A percentile compares a stretch with the other conserved stretches of the same genome.
phyloP scores from a whole-genome alignment of 768 basidiomycete genomes.

The Auriscalpium orientale region DNA sequence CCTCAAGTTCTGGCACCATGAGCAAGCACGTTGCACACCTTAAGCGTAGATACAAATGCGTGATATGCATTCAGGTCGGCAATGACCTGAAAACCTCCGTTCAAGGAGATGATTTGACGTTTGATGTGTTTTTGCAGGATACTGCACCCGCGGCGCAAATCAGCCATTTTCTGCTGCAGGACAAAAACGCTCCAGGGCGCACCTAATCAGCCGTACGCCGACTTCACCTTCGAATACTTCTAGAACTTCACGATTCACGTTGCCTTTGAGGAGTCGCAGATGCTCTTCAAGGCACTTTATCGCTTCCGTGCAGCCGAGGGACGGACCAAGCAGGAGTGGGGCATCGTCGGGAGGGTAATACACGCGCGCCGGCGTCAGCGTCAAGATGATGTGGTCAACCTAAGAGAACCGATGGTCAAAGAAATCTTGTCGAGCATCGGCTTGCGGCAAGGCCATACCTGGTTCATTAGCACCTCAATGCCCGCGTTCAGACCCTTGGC shows the following conservation, averaged over 20 bases:
- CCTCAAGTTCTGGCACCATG: no score
- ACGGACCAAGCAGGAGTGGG: conserved; percentile 76
- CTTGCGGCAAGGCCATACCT: conserved; percentile 40
- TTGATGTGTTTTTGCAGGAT: conserved; percentile 97
- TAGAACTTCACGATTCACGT: conserved; percentile 90
- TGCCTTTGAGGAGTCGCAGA: conserved; percentile 85
- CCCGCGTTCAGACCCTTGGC: conserved; percentile 92
- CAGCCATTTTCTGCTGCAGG: conserved; percentile 2
- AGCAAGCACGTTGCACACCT: conserved; percentile 34
- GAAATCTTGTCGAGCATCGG: not conserved
- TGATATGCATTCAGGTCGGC: conserved; percentile 94
- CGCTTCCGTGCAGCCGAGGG: conserved; percentile 81
- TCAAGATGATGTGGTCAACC: conserved; percentile 91
- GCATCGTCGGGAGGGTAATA: conserved; percentile 85
- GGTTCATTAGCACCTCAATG: conserved; percentile 92
- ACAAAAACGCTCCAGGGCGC: not conserved
- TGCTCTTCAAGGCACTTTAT: conserved; percentile 86
- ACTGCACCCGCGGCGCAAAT: conserved; percentile 29
- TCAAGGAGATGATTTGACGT: conserved; percentile 90
- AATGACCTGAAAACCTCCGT: conserved; percentile 92
- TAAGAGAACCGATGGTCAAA: conserved; percentile 21
- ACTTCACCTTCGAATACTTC: conserved; percentile 99
- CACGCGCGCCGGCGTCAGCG: conserved; percentile 73
- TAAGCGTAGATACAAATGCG: conserved; percentile 79
- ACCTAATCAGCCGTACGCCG: conserved; percentile 58